Base-by-base conservation (phyloP, 352 stramenopile species). In the Albugo laibachii region DNA sequence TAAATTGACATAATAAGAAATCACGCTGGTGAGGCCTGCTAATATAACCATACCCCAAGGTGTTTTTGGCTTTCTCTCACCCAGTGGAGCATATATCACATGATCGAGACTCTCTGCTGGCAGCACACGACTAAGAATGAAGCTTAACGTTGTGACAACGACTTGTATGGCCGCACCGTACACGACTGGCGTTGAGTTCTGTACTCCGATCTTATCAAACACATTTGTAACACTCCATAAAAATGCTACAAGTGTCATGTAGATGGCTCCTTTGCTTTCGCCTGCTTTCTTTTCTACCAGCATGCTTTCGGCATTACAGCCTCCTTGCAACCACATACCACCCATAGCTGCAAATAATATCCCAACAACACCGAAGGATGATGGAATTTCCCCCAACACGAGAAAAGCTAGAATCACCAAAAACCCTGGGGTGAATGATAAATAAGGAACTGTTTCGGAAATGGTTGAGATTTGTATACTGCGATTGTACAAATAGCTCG, bases 1-100 rank as follows among this genome's bases (percentile, higher is more conserved):
- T 40, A 86, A 65, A 54, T 86, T 86, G 46, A 86, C 83, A 51
- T 86, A 86, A 51, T 86, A 86, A 48, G 71, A 65, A n/a, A 84
- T 62, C 36, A 86, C 59, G 49, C 74, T 86, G 11, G 69, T 81
- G 43, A 83, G 42, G 11, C 63, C 69, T 0, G 74, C 65, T 5
- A 86, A 63, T 13, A 76, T 49, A 46, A 86, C 71, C 39, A 70
- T 71, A 31, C 67, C 69, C 74, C 74, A 86, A 38, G 74, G 74
- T 49, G 80, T 77, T 46, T 79, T 66, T 20, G 60, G 13, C 45
- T 80, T 52, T 13, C 62, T 55, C 24, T 31, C 24, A 24, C 71
- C 71, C 13, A 84, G 62, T 8, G 71, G 71, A 12, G 62, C 24
- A 36, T 77, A 66, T 10, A 43, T 43, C 16, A 8, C 38, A 31